phyloP scores from a whole-genome alignment of 768 basidiomycete genomes.

The Leccinellum albellum region DNA sequence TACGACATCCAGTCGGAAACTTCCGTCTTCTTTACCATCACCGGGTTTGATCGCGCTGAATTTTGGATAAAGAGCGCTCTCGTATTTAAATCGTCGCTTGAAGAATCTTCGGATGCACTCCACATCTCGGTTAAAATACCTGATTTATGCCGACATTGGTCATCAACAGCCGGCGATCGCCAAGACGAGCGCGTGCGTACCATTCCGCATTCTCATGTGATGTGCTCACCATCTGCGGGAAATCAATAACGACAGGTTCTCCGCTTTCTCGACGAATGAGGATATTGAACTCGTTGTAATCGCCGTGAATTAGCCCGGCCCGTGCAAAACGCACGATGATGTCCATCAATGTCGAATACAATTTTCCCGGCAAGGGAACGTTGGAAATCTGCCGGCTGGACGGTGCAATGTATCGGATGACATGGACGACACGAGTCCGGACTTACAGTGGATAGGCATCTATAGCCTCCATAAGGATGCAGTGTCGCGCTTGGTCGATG shows the following conservation, averaged over 20 bases:
- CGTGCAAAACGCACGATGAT: constrained; percentile 92
- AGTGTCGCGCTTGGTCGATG: constrained; percentile 92
- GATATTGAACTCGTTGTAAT: constrained; percentile 99
- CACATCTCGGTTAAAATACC: constrained; percentile 99
- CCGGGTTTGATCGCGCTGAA: constrained; percentile 50
- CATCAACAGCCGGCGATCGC: constrained; percentile 8
- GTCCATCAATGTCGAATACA: constrained; percentile 93
- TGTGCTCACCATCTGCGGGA: constrained; percentile 99
- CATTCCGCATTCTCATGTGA: constrained; percentile 96
- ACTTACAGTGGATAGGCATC: constrained; percentile 91
- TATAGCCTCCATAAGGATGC: constrained; percentile 93
- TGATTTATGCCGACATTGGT: constrained; percentile 30
- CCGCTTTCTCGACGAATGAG: constrained; percentile 75
- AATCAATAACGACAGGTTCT: constrained; percentile 92
- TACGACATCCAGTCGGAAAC: constrained; percentile 79
- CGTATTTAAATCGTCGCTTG: constrained; percentile 85
- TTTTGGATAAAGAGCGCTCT: constrained; percentile 82
- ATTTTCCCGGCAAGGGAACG: constrained; percentile 78
- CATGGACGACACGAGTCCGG: neutral
- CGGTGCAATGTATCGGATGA: constrained; percentile 1
- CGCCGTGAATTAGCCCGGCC: constrained; percentile 95
- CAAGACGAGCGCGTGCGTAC: constrained; percentile 40
- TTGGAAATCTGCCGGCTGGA: constrained; percentile 81
- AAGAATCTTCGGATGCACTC: constrained; percentile 95
- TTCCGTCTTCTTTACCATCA: constrained; percentile 39